Percentiles rank a stretch among this genome's conserved stretches.
Conservation (phyloP, 108 stramenopile species). For the Skeletonema marinoi region DNA sequence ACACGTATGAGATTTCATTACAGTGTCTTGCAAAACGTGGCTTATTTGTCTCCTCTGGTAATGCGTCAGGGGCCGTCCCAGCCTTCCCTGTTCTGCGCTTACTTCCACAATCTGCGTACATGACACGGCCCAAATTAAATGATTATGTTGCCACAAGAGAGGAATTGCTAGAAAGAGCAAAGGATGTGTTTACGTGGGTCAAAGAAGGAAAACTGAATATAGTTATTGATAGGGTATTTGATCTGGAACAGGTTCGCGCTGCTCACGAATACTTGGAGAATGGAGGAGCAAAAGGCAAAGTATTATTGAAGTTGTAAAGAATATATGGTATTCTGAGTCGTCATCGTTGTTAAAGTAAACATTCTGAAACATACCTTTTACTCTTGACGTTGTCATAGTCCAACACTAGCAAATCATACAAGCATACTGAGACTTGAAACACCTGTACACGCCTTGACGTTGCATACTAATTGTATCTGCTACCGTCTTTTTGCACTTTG, state of each 20-base stretch:
- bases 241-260: conserved; percentile 49
- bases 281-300: conserved; percentile 64
- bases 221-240: conserved; percentile 48
- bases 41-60: conserved; percentile 66
- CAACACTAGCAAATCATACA: conserved; percentile 38
- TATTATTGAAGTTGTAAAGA: conserved; percentile 38
- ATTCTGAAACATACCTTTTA: conserved; percentile 30
- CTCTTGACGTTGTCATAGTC: conserved; percentile 20
- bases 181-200: conserved; percentile 61
- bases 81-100: conserved; percentile 59
- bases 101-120: conserved; percentile 52
- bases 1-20: conserved; percentile 59
- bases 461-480: conserved; percentile 26
- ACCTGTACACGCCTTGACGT: conserved; percentile 44
- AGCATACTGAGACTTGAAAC: conserved; percentile 41
- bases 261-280: conserved; percentile 60
- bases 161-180: conserved; percentile 48
- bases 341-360: not conserved
- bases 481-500: conserved; percentile 26
- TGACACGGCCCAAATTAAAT: conserved; percentile 64
- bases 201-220: conserved; percentile 58
- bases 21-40: conserved; percentile 59
- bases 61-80: conserved; percentile 65
- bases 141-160: conserved; percentile 56
- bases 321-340: too few species aligned